A percentile compares a stretch with the other conserved stretches of the same genome.
Evolutionary conservation across 73 alveolate genomes (phyloP).

Genomic region (Paramecium octaurelia): DNA sequence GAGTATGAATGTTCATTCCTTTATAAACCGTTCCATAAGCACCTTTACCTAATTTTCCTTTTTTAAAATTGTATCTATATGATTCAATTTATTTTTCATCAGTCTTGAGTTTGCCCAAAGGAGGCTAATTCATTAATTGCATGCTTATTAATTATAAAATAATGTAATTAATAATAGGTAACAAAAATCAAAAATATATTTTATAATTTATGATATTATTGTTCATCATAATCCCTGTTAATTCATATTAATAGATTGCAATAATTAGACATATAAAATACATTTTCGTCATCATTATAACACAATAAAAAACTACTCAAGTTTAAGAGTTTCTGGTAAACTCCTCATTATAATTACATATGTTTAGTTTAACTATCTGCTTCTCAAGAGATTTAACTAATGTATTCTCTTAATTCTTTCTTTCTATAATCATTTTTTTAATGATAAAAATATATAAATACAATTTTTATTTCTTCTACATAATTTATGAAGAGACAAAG

Average conservation of each 20-base stretch:
- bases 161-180: neutral
- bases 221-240: neutral
- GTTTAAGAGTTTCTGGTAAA: neutral
- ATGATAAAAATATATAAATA: neutral
- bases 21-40: slow-evolving; percentile 57
- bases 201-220: neutral
- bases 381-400: neutral
- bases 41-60: slow-evolving; percentile 51
- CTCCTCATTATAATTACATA: neutral
- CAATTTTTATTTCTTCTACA: neutral
- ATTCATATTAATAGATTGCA: neutral
- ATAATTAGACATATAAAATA: neutral
- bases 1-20: slow-evolving; percentile 42
- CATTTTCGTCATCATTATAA: neutral
- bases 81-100: slow-evolving; percentile 43
- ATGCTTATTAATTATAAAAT: neutral
- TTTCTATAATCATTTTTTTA: neutral
- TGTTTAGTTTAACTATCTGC: neutral
- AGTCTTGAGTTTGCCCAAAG: neutral
- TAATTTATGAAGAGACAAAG: neutral
- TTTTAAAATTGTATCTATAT: slow-evolving; percentile 30
- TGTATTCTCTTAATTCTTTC: neutral
- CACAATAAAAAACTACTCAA: too few species aligned
- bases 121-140: neutral
- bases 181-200: neutral